These are phyloP conservation scores for Crithidia brevicula DNA, from an alignment of 208 protist species.

Conservation along the genomic window DNA sequence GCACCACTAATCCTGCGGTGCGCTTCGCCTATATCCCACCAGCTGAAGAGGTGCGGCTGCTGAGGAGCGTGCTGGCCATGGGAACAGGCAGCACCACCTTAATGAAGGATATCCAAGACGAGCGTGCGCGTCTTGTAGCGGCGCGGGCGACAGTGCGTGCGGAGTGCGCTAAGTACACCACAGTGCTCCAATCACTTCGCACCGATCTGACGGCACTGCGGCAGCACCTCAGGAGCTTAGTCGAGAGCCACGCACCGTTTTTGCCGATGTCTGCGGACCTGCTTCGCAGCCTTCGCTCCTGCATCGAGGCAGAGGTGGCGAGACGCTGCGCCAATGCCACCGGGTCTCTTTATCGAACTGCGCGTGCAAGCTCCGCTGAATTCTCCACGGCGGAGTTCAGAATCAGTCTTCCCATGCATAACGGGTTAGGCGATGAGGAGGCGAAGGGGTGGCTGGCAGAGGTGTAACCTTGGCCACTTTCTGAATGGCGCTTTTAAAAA, in stretches of 20 bases:
- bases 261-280: conserved; percentile 36
- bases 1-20: conserved; percentile 33
- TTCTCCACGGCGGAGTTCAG: not conserved
- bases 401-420: not conserved
- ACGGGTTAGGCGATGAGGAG: not conserved
- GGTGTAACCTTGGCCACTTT: not conserved
- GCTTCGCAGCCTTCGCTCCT: conserved; percentile 20
- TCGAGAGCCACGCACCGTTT: conserved; percentile 50
- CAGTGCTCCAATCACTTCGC: conserved; percentile 35
- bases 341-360: not conserved
- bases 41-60: conserved; percentile 61
- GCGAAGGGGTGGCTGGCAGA: conserved; percentile 7
- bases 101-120: conserved; percentile 57
- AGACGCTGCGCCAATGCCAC: conserved; percentile 3
- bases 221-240: conserved; percentile 36
- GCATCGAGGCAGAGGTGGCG: conserved; percentile 35
- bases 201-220: conserved; percentile 40
- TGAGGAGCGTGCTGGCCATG: conserved; percentile 78
- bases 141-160: conserved; percentile 20
- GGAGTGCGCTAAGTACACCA: conserved; percentile 23
- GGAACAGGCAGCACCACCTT: conserved; percentile 64
- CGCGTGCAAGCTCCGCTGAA: not conserved
- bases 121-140: conserved; percentile 35
- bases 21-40: conserved; percentile 72
- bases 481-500: no score